Evolutionary conservation across 306 rosid species (phyloP).

Genomic region (Astragalus glycyphyllos): DNA sequence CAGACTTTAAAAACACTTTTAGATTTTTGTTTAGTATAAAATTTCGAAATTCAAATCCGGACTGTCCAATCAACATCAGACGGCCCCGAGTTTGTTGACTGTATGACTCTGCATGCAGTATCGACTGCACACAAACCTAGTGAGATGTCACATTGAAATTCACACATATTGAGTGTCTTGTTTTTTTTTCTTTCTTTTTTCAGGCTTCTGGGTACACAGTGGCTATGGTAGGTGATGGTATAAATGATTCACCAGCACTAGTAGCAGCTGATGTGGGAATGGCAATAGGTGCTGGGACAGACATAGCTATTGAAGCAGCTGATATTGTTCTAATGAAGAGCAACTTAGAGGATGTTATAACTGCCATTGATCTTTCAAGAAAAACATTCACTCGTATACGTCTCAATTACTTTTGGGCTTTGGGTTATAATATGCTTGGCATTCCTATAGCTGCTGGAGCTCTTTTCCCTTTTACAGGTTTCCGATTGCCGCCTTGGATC

Average conservation of each 20-base stretch:
- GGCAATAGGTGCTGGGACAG: conserved; percentile 96
- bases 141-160: too few relatives aligned
- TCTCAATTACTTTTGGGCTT: conserved; percentile 84
- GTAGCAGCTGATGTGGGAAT: conserved; percentile 91
- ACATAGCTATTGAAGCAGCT: conserved; percentile 95
- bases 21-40: too few relatives aligned
- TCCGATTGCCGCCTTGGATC: conserved; percentile 87
- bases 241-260: conserved; percentile 90
- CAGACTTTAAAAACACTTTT: too few relatives aligned
- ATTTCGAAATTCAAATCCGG: too few relatives aligned
- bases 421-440: conserved; percentile 85
- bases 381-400: conserved; percentile 78
- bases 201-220: conserved; percentile 75
- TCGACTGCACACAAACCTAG: too few relatives aligned
- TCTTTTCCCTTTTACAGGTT: conserved; percentile 74
- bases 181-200: not conserved
- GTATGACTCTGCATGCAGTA: too few relatives aligned
- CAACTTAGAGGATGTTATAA: conserved; percentile 88
- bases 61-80: too few relatives aligned
- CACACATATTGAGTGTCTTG: not conserved
- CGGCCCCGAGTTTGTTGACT: too few relatives aligned
- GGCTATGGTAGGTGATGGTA: conserved; percentile 95
- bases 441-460: conserved; percentile 86
- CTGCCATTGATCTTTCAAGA: conserved; percentile 85
- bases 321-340: conserved; percentile 93